These are phyloP conservation scores for Aureobasidium sp. DNA, from an alignment of 2,329 filamentous ascomycete genomes.

Conservation along the genomic window DNA sequence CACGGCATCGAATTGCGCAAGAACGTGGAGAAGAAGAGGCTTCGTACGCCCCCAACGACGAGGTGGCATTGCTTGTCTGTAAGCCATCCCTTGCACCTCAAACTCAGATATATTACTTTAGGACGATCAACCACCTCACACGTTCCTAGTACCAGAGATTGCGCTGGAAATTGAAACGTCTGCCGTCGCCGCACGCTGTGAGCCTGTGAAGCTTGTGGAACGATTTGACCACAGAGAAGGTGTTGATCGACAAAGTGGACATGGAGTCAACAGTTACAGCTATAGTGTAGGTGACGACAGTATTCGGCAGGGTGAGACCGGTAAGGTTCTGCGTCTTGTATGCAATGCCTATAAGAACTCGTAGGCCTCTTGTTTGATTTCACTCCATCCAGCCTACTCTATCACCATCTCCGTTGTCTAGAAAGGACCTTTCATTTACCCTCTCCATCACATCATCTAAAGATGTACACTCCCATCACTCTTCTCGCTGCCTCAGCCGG, in stretches of 20 bases:
- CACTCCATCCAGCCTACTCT: background rate
- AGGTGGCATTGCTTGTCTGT: background rate
- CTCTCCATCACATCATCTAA: background rate
- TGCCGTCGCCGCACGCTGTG: background rate
- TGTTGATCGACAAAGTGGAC: background rate
- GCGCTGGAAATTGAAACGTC: background rate
- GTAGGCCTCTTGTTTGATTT: background rate
- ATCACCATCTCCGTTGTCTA: background rate
- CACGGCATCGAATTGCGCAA: background rate
- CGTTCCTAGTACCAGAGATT: background rate
- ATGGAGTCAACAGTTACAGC: background rate
- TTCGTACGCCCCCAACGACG: background rate
- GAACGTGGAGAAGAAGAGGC: background rate
- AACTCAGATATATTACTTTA: background rate
- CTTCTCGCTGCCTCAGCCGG: background rate
- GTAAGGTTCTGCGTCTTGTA: background rate
- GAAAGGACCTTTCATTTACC: too few relatives aligned
- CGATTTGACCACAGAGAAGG: background rate
- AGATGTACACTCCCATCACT: background rate
- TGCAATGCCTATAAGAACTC: background rate
- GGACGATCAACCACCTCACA: background rate
- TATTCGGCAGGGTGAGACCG: background rate
- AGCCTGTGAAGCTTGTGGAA: background rate
- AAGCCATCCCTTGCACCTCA: background rate
- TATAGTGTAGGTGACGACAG: conserved; percentile 9